Evolutionary conservation across 352 stramenopile species (phyloP), one percentile per base, ranked within the genome.

Genomic region (Globisporangium ultimum): DNA sequence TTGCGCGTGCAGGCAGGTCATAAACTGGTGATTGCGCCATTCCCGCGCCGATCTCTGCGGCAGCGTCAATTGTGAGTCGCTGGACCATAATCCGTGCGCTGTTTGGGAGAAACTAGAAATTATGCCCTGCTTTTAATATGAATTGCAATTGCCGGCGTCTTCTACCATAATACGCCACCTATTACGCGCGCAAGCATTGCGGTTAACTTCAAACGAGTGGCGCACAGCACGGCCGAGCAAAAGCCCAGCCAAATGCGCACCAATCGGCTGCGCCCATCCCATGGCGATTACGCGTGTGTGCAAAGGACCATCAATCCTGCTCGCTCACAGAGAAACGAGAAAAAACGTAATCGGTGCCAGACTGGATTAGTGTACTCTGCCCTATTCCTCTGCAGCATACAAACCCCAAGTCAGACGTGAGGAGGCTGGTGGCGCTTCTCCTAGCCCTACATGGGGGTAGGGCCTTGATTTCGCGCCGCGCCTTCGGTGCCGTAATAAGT

Each of bases 321-420:
- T 52, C 18, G 11, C 24, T 22, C 47, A 14, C 12, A 45, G 13
- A n/a, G 28, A 36, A 36, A 36, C 28, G 28, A 36, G 28, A 36
- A 36, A 36, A 36, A 18, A 15, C 40, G 40, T 45, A 45, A 45
- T 18, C 40, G 17, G 40, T 10, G 40, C 40, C 18, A 4, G 12
- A 14, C 14, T 34, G 48, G 48, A 53, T 53, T 53, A 20, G 48
- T 53, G 48, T 53, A 53, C 36, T 34, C 5, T 24, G 48, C 48
- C 13, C 18, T n/a, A 53, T 24, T 42, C 18, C 10, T 10, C 38
- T 42, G 40, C 0, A 53, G 13, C 38, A 53, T 53, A 36, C 40
- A 45, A 45, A 45, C 11, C 1, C 13, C 40, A 45, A 45, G 40
- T 45, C 0, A n/a, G 12, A 18, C 40, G 40, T 2, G 28, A 36